phyloP scores from a whole-genome alignment of 140 eudicot species.

The Flaveria floridana region DNA sequence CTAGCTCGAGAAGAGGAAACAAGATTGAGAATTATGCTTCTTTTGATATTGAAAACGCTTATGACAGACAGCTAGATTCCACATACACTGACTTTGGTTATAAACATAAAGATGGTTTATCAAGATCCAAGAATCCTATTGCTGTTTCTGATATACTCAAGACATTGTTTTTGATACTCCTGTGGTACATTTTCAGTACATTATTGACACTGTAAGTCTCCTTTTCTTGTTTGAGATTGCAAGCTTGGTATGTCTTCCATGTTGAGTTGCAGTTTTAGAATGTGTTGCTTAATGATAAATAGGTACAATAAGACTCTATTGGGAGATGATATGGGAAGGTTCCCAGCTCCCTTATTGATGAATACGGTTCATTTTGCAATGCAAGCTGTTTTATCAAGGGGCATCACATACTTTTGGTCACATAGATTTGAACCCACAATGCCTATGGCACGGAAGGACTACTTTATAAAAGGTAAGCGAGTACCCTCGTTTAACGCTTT shows the following conservation, averaged over 20 bases:
- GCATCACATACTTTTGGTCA: conserved; percentile 80
- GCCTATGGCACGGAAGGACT: conserved; percentile 71
- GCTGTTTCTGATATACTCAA: conserved; percentile 68
- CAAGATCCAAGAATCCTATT: conserved; percentile 33
- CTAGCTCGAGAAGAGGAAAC: conserved; percentile 32
- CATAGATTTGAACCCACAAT: conserved; percentile 50
- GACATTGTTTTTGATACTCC: conserved; percentile 68
- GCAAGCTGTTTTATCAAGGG: conserved; percentile 87
- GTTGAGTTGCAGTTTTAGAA: conserved; percentile 21
- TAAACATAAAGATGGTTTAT: conserved; percentile 16
- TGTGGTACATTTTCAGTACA: conserved; percentile 87
- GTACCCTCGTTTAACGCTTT: background rate
- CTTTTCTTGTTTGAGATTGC: conserved; percentile 27
- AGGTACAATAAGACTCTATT: conserved; percentile 83
- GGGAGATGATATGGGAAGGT: conserved; percentile 83
- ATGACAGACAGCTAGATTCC: conserved; percentile 18
- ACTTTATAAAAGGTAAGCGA: conserved; percentile 68
- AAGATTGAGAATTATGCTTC: conserved; percentile 45
- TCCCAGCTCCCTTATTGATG: conserved; percentile 96
- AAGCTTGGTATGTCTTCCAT: conserved; percentile 13
- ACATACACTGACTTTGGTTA: conserved; percentile 24
- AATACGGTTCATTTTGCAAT: conserved; percentile 82
- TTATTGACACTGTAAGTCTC: conserved; percentile 77
- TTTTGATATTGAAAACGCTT: conserved; percentile 58
- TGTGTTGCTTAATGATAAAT: conserved; percentile 4